Base-by-base conservation (phyloP, 2,329 filamentous ascomycete species). In the Fusarium caatingaense region DNA sequence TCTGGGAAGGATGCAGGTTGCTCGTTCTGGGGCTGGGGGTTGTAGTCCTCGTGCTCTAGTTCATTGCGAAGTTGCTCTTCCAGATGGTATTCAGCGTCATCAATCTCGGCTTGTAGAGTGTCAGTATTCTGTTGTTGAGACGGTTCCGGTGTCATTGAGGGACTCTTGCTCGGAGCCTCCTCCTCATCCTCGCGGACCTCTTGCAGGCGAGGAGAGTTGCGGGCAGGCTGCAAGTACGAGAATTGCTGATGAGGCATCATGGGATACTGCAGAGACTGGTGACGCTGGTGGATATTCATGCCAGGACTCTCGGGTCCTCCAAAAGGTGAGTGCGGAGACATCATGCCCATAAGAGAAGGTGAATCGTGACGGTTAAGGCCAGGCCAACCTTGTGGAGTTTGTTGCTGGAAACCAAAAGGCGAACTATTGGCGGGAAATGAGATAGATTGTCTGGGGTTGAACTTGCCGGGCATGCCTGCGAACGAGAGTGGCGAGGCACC, bases 41-140 rank as follows among this genome's bases (percentile, higher is more conserved):
- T 92, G 76, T 93, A 91, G 71, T 93, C 92, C 58, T 92, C 91
- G 71, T 94, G 91, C 64, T 94, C 91, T 50, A 95, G 84, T 74
- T 95, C 91, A 56, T 91, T 90, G 54, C 93, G 89, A 66, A 94
- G 89, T 65, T 93, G 90, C 76, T 94, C 89, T 76, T 94, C 92
- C 66, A 96, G 80, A 73, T 95, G 93, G 76, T 96, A 95, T 74
- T 97, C 93, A 7, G 92, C 91, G 75, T 94, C 92, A 51, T 96
- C 91, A 59, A 97, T 91, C 72, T 96, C 93, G 66, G 91, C 91
- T 77, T 97, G 93, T 25, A 97, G 85, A 72, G 94, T 94, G 72
- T 94, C 92, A 48, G 82, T 79, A 55, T 85, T 81, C 47, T 82
- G 82, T 50, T 82, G 82, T 48, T 80, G 79, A 13, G 72, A 59